These are phyloP conservation scores for Diatrype stigma DNA, from an alignment of 2,329 filamentous ascomycete species.

Conservation along the genomic window DNA sequence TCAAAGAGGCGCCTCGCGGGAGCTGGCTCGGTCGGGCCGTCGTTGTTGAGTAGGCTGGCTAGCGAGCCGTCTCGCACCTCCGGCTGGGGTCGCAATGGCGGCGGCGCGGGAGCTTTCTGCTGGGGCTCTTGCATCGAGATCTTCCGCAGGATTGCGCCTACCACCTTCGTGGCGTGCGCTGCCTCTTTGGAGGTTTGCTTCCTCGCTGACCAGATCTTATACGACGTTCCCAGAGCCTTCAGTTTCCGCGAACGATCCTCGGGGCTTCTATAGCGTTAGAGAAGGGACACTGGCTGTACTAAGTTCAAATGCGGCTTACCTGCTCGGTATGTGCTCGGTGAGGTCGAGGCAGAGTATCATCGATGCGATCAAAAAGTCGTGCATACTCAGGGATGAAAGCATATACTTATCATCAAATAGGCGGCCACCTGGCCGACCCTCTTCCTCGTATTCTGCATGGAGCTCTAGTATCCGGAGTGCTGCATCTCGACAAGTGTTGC, in stretches of 20 bases:
- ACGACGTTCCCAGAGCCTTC: conserved; percentile 34
- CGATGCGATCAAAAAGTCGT: conserved; percentile 55
- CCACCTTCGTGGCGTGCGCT: conserved; percentile 37
- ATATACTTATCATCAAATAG: conserved; percentile 51
- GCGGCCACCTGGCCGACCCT: conserved; percentile 44
- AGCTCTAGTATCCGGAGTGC: conserved; percentile 42
- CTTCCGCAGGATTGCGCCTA: conserved; percentile 38
- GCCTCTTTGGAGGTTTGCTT: conserved; percentile 37
- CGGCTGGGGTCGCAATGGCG: conserved; percentile 17
- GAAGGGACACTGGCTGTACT: not conserved
- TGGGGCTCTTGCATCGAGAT: conserved; percentile 28
- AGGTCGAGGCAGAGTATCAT: conserved; percentile 56
- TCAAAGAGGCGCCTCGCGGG: not conserved
- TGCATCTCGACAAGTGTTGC: conserved; percentile 37
- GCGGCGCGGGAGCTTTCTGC: conserved; percentile 13
- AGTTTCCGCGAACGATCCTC: conserved; percentile 32
- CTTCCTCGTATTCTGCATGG: conserved; percentile 43
- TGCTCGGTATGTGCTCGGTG: conserved; percentile 34
- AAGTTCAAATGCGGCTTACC: conserved; percentile 22
- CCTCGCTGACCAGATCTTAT: conserved; percentile 39
- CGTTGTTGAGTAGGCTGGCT: conserved; percentile 28
- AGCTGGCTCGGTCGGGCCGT: conserved; percentile 15
- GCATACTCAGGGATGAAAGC: conserved; percentile 47
- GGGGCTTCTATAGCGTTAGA: conserved; percentile 16
- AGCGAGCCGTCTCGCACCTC: conserved; percentile 27